Evolutionary conservation across 352 stramenopile genomes (phyloP).

Genomic region (Phytopythium kandeliae): DNA sequence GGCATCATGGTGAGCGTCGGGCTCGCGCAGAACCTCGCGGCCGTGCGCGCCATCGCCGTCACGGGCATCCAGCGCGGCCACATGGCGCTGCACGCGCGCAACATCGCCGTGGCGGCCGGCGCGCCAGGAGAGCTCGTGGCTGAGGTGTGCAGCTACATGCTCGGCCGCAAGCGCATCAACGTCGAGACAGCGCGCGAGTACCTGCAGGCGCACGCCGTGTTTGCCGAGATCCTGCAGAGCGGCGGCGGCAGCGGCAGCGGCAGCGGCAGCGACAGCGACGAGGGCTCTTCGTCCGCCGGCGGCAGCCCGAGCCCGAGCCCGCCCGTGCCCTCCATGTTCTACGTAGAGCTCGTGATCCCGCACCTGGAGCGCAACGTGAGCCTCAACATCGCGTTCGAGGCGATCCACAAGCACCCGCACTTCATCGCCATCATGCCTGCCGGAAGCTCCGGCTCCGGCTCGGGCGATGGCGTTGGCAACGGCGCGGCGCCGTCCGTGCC

Average conservation of each 20-base stretch:
- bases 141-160: constrained; percentile 85
- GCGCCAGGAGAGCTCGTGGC: constrained; percentile 74
- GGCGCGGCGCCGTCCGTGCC: too few species aligned
- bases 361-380: constrained; percentile 65
- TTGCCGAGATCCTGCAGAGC: constrained; percentile 56
- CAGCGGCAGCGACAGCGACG: neutral
- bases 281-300: constrained; percentile 37
- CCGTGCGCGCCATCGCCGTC: constrained; percentile 78
- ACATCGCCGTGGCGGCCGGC: constrained; percentile 79
- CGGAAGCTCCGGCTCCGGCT: constrained; percentile 7
- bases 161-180: constrained; percentile 73
- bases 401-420: constrained; percentile 70
- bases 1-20: constrained; percentile 78
- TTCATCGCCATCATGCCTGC: constrained; percentile 70
- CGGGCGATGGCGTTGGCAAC: too few species aligned
- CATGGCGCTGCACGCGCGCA: constrained; percentile 83
- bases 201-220: constrained; percentile 72
- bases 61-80: constrained; percentile 85
- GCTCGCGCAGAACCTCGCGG: constrained; percentile 84
- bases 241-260: neutral
- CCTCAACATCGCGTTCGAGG: constrained; percentile 80
- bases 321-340: constrained; percentile 75
- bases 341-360: constrained; percentile 74
- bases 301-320: too few species aligned
- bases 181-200: constrained; percentile 83